A percentile compares a stretch with the other conserved stretches of the same genome.
Evolutionary conservation across 2,329 filamentous ascomycete species (phyloP).

Genomic region (Fusarium buxicola): DNA sequence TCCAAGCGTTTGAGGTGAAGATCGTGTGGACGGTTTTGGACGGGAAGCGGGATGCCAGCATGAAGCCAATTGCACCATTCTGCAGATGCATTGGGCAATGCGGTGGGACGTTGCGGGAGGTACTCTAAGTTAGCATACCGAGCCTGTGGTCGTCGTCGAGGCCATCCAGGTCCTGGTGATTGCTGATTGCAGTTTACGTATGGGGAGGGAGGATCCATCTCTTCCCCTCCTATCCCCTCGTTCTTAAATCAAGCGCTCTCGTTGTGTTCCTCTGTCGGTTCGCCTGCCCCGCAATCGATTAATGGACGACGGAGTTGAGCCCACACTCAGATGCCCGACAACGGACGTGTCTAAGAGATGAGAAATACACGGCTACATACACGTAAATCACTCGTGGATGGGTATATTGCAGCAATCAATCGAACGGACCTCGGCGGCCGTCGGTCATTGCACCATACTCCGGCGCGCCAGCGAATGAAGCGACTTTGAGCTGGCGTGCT

Average conservation of each 20-base stretch:
- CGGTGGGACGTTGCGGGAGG: slow-evolving; percentile 10
- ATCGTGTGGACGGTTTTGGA: neutral
- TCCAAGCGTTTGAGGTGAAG: neutral
- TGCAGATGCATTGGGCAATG: slow-evolving; percentile 26
- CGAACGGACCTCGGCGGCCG: slow-evolving; percentile 31
- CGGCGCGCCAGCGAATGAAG: slow-evolving; percentile 29
- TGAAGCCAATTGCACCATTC: slow-evolving; percentile 33
- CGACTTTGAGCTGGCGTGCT: slow-evolving; percentile 40
- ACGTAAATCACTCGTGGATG: slow-evolving; percentile 4
- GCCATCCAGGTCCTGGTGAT: too few relatives aligned
- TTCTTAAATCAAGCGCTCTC: neutral
- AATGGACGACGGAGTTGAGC: slow-evolving; percentile 5
- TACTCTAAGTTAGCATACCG: neutral
- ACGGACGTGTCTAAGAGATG: slow-evolving; percentile 1
- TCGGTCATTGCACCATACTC: slow-evolving; percentile 26
- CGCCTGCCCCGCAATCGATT: slow-evolving; percentile 20
- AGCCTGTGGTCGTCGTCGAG: neutral
- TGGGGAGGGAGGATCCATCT: too few relatives aligned
- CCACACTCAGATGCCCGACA: neutral
- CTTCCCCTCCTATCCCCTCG: too few relatives aligned
- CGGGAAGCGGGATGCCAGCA: slow-evolving; percentile 1
- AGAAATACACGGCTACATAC: neutral
- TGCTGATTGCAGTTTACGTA: too few relatives aligned
- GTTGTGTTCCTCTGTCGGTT: neutral
- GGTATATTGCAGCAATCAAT: neutral